phyloP scores from a whole-genome alignment of 768 basidiomycete species.

The Neoboletus subvelutipes region DNA sequence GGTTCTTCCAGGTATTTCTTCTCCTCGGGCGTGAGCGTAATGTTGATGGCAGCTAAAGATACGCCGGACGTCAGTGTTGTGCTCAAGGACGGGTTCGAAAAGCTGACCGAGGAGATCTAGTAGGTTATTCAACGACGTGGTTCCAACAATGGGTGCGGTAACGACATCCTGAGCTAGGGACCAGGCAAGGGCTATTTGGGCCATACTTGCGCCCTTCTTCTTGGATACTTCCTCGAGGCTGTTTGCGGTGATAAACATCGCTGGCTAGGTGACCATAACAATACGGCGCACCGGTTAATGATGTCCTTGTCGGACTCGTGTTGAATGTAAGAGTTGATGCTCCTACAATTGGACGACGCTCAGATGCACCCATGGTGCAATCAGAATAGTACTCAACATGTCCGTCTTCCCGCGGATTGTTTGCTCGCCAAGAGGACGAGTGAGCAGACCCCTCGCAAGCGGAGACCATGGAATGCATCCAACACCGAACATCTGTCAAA shows the following conservation, averaged over 20 bases:
- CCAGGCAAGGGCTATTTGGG: constrained; percentile 3
- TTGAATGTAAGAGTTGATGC: constrained; percentile 8
- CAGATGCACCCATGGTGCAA: not conserved
- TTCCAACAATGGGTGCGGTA: constrained; percentile 8
- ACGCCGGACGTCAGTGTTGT: not conserved
- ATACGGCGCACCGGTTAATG: constrained; percentile 1
- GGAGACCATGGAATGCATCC: constrained; percentile 8
- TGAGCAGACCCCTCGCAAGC: constrained; percentile 3
- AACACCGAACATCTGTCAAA: constrained; percentile 35
- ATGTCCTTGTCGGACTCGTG: constrained; percentile 13
- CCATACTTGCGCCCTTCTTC: constrained; percentile 1
- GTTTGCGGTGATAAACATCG: not conserved
- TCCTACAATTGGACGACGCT: not conserved
- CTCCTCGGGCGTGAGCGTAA: constrained; percentile 11
- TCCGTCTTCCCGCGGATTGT: constrained; percentile 4
- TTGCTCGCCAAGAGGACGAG: constrained; percentile 3
- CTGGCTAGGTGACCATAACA: not conserved
- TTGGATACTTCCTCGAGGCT: constrained; percentile 11
- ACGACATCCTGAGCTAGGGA: constrained; percentile 8
- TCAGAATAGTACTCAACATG: not conserved
- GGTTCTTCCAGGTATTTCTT: constrained; percentile 11
- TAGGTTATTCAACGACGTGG: constrained; percentile 9
- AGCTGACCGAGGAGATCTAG: constrained; percentile 8
- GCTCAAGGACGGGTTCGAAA: not conserved
- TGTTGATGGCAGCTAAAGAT: constrained; percentile 1